Conservation (phyloP, 495 filamentous ascomycete species). For the Daldinia decipiens region DNA sequence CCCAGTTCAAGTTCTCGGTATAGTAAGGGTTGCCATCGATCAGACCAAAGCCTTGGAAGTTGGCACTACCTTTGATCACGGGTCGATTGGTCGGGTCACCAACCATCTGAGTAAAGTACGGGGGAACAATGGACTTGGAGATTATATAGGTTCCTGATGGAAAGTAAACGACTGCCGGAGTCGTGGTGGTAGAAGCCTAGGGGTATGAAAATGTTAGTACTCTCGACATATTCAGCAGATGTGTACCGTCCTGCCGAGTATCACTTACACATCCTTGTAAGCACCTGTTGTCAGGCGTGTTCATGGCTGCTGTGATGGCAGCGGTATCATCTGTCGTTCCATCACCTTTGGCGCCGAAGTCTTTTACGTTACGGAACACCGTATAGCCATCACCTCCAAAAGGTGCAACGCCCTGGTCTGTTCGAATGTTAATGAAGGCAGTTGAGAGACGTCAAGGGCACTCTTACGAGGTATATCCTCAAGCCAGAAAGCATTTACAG, state of each 20-base stretch:
- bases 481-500: conserved; percentile 58
- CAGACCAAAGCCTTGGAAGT: conserved; percentile 71
- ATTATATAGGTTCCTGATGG: conserved; percentile 80
- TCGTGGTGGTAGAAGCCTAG: conserved; percentile 72
- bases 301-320: conserved; percentile 85
- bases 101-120: conserved; percentile 75
- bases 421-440: conserved; percentile 9
- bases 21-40: conserved; percentile 79
- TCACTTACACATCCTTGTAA: conserved; percentile 70
- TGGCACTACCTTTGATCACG: conserved; percentile 70
- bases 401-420: conserved; percentile 60
- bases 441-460: background rate
- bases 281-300: conserved; percentile 78
- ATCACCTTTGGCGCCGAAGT: conserved; percentile 69
- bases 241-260: background rate
- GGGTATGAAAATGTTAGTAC: background rate
- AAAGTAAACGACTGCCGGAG: conserved; percentile 82
- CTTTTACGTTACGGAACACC: conserved; percentile 69
- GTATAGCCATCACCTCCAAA: conserved; percentile 58
- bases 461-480: conserved; percentile 54
- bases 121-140: conserved; percentile 68
- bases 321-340: conserved; percentile 79
- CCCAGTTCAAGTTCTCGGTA: conserved; percentile 60
- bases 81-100: conserved; percentile 73
- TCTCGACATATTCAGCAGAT: conserved; percentile 60